Percentiles rank a stretch among this genome's conserved stretches.
phyloP scores from a whole-genome alignment of 495 filamentous ascomycete genomes.

The Lichenothelia convexa region DNA sequence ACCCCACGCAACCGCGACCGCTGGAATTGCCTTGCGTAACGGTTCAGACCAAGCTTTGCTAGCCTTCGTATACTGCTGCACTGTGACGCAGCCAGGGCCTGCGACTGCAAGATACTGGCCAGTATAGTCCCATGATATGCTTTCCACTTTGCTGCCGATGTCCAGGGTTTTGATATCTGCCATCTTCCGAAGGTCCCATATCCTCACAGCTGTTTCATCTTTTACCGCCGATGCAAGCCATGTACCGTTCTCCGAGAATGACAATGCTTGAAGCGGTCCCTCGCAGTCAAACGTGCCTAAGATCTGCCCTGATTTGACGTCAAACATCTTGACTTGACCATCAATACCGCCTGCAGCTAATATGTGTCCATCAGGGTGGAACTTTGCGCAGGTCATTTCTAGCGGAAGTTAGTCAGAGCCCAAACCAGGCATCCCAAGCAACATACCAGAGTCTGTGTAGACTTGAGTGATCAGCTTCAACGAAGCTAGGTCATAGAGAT shows the following conservation, averaged over 20 bases:
- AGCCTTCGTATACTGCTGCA: conserved; percentile 72
- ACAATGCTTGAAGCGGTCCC: conserved; percentile 48
- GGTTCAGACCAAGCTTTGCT: conserved; percentile 81
- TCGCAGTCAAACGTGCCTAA: conserved; percentile 52
- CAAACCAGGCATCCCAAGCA: not conserved
- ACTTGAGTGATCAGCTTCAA: conserved; percentile 52
- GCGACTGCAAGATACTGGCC: conserved; percentile 79
- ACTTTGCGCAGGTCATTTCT: conserved; percentile 64
- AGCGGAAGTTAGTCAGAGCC: conserved; percentile 18
- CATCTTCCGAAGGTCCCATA: conserved; percentile 83
- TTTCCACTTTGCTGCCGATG: conserved; percentile 52
- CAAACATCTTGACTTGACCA: conserved; percentile 70
- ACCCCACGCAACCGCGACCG: conserved; percentile 62
- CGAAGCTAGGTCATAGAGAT: conserved; percentile 65
- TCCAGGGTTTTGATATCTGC: conserved; percentile 63
- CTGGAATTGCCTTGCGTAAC: conserved; percentile 52
- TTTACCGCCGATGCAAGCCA: conserved; percentile 70
- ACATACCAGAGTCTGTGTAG: conserved; percentile 66
- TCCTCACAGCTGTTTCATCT: conserved; percentile 52
- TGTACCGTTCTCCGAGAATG: conserved; percentile 94
- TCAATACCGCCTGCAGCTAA: conserved; percentile 61
- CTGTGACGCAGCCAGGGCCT: conserved; percentile 62
- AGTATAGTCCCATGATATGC: conserved; percentile 79
- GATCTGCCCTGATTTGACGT: conserved; percentile 51
- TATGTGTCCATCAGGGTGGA: conserved; percentile 94